phyloP scores from a whole-genome alignment of 2,329 filamentous ascomycete genomes.

The Xenoacremonium recifei region DNA sequence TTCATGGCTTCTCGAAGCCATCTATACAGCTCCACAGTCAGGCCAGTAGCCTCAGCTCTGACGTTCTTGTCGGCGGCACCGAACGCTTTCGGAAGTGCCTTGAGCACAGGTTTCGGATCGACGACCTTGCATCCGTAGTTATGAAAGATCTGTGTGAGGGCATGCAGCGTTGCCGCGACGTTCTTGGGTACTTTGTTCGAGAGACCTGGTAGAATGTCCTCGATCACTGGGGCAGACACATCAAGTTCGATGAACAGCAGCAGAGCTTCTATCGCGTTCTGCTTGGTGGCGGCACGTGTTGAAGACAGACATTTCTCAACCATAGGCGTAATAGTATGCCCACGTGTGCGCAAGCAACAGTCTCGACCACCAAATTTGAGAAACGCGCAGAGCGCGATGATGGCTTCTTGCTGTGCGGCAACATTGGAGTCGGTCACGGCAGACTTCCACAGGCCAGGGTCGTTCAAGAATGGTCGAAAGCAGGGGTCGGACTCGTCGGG shows the following conservation, averaged over 20 bases:
- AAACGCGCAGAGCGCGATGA: constrained; percentile 85
- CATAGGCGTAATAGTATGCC: constrained; percentile 71
- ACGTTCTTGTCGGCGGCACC: constrained; percentile 98
- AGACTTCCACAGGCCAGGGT: constrained; percentile 84
- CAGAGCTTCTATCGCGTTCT: constrained; percentile 80
- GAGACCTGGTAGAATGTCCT: constrained; percentile 81
- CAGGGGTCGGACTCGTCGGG: constrained; percentile 82
- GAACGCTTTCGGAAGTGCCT: constrained; percentile 84
- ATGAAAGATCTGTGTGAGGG: constrained; percentile 82
- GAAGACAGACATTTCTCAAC: constrained; percentile 90
- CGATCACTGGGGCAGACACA: constrained; percentile 78
- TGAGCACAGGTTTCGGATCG: constrained; percentile 89
- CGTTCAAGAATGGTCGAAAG: constrained; percentile 84
- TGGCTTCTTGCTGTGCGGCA: constrained; percentile 90
- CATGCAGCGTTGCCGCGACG: constrained; percentile 67
- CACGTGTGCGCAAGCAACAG: constrained; percentile 74
- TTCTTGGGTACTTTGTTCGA: constrained; percentile 91
- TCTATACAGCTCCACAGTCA: constrained; percentile 92
- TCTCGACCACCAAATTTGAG: constrained; percentile 86
- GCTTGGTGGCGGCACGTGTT: constrained; percentile 84
- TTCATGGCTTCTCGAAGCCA: constrained; percentile 99
- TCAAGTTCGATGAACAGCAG: constrained; percentile 90
- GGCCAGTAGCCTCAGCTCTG: constrained; percentile 84
- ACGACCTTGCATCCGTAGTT: constrained; percentile 93
- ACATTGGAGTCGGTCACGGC: constrained; percentile 95